Percentiles rank a stretch among this genome's conserved stretches.
phyloP scores from a whole-genome alignment of 202 grass and related monocot species.

The Thinopyrum obtusiflorum region DNA sequence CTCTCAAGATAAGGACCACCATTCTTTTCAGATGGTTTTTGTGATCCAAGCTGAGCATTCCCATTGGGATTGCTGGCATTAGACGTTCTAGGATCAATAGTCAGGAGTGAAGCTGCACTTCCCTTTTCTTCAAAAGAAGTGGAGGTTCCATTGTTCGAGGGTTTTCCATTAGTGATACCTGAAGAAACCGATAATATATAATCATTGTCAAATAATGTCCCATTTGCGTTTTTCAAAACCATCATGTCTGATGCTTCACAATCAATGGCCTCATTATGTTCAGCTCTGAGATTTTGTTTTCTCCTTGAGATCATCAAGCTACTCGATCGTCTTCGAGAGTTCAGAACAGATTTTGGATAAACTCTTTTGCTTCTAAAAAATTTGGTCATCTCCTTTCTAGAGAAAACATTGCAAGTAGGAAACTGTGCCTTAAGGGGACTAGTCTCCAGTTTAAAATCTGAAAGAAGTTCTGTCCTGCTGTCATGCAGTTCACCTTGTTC shows the following conservation, averaged over 20 bases:
- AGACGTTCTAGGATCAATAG: constrained; percentile 48
- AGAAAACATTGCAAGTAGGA: constrained; percentile 85
- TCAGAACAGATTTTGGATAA: constrained; percentile 74
- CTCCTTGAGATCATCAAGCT: constrained; percentile 39
- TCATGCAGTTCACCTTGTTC: constrained; percentile 36
- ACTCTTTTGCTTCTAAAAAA: constrained; percentile 83
- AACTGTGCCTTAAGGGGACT: constrained; percentile 78
- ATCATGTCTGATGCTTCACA: constrained; percentile 38
- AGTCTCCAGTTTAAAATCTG: constrained; percentile 48
- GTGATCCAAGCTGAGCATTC: constrained; percentile 36
- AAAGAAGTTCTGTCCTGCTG: constrained; percentile 36
- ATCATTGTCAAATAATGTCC: constrained; percentile 41
- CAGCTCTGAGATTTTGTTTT: constrained; percentile 33
- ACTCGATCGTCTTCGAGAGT: constrained; percentile 41
- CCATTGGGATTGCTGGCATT: constrained; percentile 37
- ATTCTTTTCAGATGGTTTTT: constrained; percentile 44
- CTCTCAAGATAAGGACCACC: constrained; percentile 30
- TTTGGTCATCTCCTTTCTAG: constrained; percentile 72
- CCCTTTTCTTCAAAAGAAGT: constrained; percentile 42
- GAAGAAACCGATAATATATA: constrained; percentile 55
- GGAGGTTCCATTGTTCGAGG: constrained; percentile 47
- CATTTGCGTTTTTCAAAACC: constrained; percentile 47
- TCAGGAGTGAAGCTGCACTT: constrained; percentile 8
- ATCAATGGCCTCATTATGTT: constrained; percentile 40
- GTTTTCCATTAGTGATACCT: constrained; percentile 47